A percentile compares a stretch with the other conserved stretches of the same genome.
phyloP scores from a whole-genome alignment of 305 asterid species.

The Coffea humblotiana region DNA sequence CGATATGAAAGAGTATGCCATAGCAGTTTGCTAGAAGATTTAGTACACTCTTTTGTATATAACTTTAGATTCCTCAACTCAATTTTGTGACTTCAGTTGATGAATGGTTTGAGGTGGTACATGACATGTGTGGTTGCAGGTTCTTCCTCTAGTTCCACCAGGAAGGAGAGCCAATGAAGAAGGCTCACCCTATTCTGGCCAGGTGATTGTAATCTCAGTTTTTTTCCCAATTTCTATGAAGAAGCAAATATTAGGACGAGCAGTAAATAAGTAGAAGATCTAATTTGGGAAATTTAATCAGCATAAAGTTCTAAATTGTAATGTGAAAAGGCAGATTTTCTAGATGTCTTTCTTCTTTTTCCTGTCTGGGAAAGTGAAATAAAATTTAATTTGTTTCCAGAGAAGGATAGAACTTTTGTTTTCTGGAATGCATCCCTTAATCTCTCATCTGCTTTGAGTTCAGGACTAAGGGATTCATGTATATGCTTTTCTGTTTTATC shows the following conservation, averaged over 20 bases:
- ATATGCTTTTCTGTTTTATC: not conserved
- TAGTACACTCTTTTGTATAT: too few relatives aligned
- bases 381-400: not conserved
- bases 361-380: not conserved
- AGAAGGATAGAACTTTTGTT: too few relatives aligned
- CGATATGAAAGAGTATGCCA: too few relatives aligned
- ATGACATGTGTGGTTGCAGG: slow-evolving; percentile 45
- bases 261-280: not conserved
- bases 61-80: not conserved
- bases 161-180: slow-evolving; percentile 85
- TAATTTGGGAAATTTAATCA: not conserved
- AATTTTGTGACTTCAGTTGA: not conserved
- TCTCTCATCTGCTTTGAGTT: not conserved
- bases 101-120: not conserved
- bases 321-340: not conserved
- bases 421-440: not conserved
- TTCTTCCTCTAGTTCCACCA: slow-evolving; percentile 99
- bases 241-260: not conserved
- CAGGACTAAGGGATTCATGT: not conserved
- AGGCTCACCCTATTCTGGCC: slow-evolving; percentile 98
- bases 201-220: slow-evolving; percentile 48
- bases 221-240: slow-evolving; percentile 3
- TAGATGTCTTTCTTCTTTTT: not conserved
- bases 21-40: not conserved
- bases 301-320: not conserved